Conservation (phyloP, 495 filamentous ascomycete genomes). For the Mytilinidion resinicola region DNA sequence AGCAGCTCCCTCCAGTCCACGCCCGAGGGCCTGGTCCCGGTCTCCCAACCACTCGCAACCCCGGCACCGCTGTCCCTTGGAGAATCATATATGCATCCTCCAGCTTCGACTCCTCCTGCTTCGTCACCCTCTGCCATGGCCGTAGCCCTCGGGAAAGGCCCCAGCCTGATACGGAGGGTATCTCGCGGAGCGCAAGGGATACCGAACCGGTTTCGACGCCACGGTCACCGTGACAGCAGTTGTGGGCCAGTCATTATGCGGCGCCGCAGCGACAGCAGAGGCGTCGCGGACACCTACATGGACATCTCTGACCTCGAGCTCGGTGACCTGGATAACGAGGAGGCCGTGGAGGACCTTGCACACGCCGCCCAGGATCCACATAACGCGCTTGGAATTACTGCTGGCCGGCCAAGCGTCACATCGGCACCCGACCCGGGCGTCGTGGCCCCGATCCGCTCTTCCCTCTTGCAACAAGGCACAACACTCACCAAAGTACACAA, state of each 20-base stretch:
- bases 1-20: slow-evolving; percentile 28
- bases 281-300: slow-evolving; percentile 45
- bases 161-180: slow-evolving; percentile 59
- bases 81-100: slow-evolving; percentile 9
- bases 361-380: slow-evolving; percentile 31
- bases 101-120: slow-evolving; percentile 5
- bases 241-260: slow-evolving; percentile 83
- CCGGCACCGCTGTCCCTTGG: slow-evolving; percentile 13
- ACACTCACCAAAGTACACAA: slow-evolving; percentile 72
- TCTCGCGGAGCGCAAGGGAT: slow-evolving; percentile 61
- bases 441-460: slow-evolving; percentile 66
- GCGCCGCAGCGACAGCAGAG: slow-evolving; percentile 80
- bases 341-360: slow-evolving; percentile 46
- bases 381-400: slow-evolving; percentile 37
- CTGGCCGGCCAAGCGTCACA: slow-evolving; percentile 15
- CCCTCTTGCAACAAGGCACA: slow-evolving; percentile 67
- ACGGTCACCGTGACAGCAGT: slow-evolving; percentile 75
- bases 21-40: slow-evolving; percentile 21
- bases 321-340: slow-evolving; percentile 61
- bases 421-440: slow-evolving; percentile 40
- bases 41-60: slow-evolving; percentile 6
- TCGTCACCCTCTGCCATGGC: slow-evolving; percentile 36
- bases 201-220: slow-evolving; percentile 58
- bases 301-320: slow-evolving; percentile 43
- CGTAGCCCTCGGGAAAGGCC: slow-evolving; percentile 46